Conservation (phyloP, 108 stramenopile species). For the Pelagomonas calceolata region DNA sequence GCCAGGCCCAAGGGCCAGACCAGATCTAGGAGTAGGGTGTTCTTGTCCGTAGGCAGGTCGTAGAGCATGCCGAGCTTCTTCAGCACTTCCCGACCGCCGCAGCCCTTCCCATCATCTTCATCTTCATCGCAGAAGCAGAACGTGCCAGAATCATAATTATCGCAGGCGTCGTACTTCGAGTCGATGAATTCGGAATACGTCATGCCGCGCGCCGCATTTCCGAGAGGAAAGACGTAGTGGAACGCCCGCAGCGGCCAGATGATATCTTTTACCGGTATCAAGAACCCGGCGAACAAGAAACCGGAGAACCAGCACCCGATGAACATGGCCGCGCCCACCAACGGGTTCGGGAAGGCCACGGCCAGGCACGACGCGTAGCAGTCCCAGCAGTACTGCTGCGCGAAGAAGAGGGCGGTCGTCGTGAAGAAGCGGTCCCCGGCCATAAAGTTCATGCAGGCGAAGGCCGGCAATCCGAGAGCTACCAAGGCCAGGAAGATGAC, state of each 20-base stretch:
- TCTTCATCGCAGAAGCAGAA: neutral
- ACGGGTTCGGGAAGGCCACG: slow-evolving; percentile 22
- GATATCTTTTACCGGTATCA: slow-evolving; percentile 18
- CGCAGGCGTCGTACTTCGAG: neutral
- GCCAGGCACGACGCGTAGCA: slow-evolving; percentile 25
- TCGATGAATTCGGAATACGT: neutral
- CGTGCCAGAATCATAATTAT: neutral
- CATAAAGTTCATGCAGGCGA: slow-evolving; percentile 7
- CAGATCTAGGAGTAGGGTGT: too few relatives aligned
- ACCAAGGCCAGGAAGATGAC: slow-evolving; percentile 26
- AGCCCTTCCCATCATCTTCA: neutral
- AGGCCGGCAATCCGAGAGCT: slow-evolving; percentile 20
- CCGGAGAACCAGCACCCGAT: slow-evolving; percentile 30
- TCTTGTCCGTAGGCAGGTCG: too few relatives aligned
- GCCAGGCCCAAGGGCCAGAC: too few relatives aligned
- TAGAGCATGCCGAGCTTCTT: neutral
- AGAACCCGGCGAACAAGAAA: slow-evolving; percentile 31
- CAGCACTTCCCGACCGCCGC: neutral
- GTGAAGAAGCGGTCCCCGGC: neutral
- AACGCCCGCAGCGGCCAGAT: slow-evolving; percentile 15
- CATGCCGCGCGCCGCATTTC: slow-evolving; percentile 3
- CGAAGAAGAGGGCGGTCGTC: slow-evolving; percentile 5
- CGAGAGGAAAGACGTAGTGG: slow-evolving; percentile 11
- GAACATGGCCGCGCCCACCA: slow-evolving; percentile 30
- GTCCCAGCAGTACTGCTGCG: slow-evolving; percentile 16